These are phyloP conservation scores for Smithsoniella earleae DNA, from an alignment of 163 green algal species.

Conservation along the genomic window DNA sequence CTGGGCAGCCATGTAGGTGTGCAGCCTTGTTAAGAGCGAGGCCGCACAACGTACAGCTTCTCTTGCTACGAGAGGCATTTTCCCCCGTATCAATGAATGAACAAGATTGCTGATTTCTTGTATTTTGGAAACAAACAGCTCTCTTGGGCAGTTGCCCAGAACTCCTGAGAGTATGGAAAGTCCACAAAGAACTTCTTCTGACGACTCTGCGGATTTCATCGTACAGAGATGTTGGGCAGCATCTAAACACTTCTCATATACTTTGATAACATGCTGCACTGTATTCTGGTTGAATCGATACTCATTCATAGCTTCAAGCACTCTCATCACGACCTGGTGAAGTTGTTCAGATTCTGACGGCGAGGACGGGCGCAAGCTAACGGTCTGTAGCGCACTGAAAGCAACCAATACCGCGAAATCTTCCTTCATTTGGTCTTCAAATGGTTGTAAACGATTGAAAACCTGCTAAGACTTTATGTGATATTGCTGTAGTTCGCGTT, in stretches of 20 bases:
- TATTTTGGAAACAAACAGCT: not conserved
- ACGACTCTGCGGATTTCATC: not conserved
- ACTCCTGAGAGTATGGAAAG: not conserved
- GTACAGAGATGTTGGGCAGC: not conserved
- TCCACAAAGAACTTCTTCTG: not conserved
- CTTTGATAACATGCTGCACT: too few species aligned
- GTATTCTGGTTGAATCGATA: too few species aligned
- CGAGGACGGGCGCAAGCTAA: too few species aligned
- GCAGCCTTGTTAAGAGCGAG: not conserved
- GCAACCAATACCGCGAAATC: too few species aligned
- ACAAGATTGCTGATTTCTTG: not conserved
- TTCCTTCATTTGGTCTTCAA: too few species aligned
- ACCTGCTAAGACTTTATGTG: too few species aligned
- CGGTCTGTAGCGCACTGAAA: too few species aligned
- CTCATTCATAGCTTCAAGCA: too few species aligned
- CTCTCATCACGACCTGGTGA: too few species aligned
- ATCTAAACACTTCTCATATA: conserved; percentile 4
- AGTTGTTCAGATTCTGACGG: too few species aligned
- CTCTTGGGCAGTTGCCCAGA: not conserved
- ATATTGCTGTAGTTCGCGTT: too few species aligned
- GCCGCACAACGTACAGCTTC: not conserved
- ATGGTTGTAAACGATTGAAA: too few species aligned
- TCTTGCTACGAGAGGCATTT: not conserved
- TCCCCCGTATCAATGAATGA: not conserved
- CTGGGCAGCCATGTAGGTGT: not conserved